Base-by-base conservation (phyloP, 176 grass and related monocot genomes). In the Carex littledalei region DNA sequence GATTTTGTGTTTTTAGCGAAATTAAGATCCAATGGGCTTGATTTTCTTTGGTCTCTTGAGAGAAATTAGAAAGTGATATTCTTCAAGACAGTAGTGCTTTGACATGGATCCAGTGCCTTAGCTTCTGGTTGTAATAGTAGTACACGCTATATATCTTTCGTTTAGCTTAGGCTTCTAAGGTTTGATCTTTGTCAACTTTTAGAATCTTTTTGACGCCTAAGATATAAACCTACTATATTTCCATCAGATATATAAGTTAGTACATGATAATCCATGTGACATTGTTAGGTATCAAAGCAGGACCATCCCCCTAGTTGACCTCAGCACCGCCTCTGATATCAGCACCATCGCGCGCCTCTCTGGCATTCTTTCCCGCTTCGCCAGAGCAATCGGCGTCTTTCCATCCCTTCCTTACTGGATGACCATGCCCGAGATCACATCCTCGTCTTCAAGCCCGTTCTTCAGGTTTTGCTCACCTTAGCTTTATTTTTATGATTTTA, bases 91-190 rank as follows among this genome's bases (percentile, higher is more conserved):
- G 20, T 83, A 18, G 5, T 83, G 18, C 21, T 52, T 67, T 67
- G 41, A 67, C 61, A 32, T 83, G 26, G 81, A 83, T 83, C 73
- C 21, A 78, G 50, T 56, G 49, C 41, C 13, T 55, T 32, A 55
- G 22, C 1, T 54, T 54, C 5, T 54, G 22, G 67, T 52, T 77
- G 13, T 24, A 24, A 63, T 14, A 70, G 20, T 22, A 76, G 3
- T 6, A 8, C 35, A 70, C 35, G 4, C 1, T 71, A 71, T 34
- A 39, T 39, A 39, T n/a, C 7, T 72, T 45, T 72, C 0, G 45
- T 72, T 72, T 72, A 72, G 68, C 37, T 72, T 45, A 72, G 5
- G 1, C 0, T 15, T 49, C 0, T 74, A 74, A 24, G 41, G 3
- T 71, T n/a, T 71, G 4, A 6, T 47, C 43, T 9, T 47, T 26